These are phyloP conservation scores for Massarina eburnea DNA, from an alignment of 2,329 filamentous ascomycete species.

Conservation along the genomic window DNA sequence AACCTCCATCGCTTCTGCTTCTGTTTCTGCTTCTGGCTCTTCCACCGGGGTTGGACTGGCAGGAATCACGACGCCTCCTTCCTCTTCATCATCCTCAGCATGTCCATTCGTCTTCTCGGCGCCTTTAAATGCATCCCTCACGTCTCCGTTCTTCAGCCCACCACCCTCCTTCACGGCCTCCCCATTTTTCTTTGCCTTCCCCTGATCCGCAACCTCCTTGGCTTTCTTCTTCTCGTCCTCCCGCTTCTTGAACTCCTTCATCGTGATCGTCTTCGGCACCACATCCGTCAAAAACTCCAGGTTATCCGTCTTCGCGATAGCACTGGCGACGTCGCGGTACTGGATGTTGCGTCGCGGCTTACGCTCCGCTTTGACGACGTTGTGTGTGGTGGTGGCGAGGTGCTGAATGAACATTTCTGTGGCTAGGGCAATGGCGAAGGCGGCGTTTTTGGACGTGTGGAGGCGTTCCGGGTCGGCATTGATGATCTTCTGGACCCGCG, in stretches of 20 bases:
- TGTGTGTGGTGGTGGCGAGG: constrained; percentile 80
- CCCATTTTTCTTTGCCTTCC: neutral
- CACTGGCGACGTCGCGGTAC: constrained; percentile 89
- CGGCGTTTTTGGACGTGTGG: constrained; percentile 83
- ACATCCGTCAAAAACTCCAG: constrained; percentile 93
- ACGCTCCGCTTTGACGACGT: constrained; percentile 84
- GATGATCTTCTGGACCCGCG: constrained; percentile 95
- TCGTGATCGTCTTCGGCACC: constrained; percentile 82
- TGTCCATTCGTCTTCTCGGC: neutral
- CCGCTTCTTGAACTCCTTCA: constrained; percentile 73
- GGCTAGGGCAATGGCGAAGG: constrained; percentile 89
- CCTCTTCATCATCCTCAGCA: neutral
- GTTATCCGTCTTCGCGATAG: constrained; percentile 85
- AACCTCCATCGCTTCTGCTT: neutral
- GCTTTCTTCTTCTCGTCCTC: constrained; percentile 44
- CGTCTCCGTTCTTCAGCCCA: neutral
- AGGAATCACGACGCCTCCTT: neutral
- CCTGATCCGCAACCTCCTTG: constrained; percentile 20
- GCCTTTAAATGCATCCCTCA: neutral
- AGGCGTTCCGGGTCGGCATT: constrained; percentile 79
- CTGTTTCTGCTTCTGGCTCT: neutral
- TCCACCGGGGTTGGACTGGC: neutral
- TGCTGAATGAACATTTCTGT: constrained; percentile 97
- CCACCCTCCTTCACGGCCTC: neutral
- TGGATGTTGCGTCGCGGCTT: constrained; percentile 94